Conservation (phyloP, 2,329 filamentous ascomycete genomes). For the Fusarium nygamai region DNA sequence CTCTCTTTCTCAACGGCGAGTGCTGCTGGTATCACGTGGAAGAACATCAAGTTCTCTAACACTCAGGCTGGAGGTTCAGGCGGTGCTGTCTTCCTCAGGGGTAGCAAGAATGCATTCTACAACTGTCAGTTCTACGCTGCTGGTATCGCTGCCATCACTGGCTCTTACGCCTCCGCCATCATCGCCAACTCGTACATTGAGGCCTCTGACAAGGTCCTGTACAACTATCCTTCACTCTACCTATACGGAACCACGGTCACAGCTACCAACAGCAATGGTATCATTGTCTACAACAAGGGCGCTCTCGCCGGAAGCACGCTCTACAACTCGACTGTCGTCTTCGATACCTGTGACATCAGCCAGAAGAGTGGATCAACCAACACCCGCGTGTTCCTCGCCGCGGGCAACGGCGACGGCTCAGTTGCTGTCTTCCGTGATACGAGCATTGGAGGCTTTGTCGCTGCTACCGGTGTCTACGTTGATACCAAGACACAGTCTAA, state of each 20-base stretch:
- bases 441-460: constrained; percentile 50
- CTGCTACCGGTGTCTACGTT: constrained; percentile 46
- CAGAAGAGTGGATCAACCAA: constrained; percentile 46
- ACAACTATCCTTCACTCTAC: constrained; percentile 53
- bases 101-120: constrained; percentile 46
- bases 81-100: constrained; percentile 16
- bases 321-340: constrained; percentile 53
- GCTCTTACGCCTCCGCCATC: constrained; percentile 47
- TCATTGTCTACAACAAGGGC: constrained; percentile 52
- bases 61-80: neutral
- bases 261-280: constrained; percentile 46
- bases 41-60: constrained; percentile 36
- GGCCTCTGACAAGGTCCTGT: constrained; percentile 54
- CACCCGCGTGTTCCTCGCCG: constrained; percentile 53
- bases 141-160: constrained; percentile 44
- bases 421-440: constrained; percentile 54
- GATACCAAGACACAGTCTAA: constrained; percentile 46
- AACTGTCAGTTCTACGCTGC: constrained; percentile 55
- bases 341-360: constrained; percentile 52
- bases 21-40: constrained; percentile 24
- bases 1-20: constrained; percentile 3
- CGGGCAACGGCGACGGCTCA: constrained; percentile 53
- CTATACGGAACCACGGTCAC: constrained; percentile 56
- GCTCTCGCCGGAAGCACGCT: constrained; percentile 37
- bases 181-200: constrained; percentile 58